phyloP scores from a whole-genome alignment of 441 rosid species.

The Rhodomyrtus psidioides region DNA sequence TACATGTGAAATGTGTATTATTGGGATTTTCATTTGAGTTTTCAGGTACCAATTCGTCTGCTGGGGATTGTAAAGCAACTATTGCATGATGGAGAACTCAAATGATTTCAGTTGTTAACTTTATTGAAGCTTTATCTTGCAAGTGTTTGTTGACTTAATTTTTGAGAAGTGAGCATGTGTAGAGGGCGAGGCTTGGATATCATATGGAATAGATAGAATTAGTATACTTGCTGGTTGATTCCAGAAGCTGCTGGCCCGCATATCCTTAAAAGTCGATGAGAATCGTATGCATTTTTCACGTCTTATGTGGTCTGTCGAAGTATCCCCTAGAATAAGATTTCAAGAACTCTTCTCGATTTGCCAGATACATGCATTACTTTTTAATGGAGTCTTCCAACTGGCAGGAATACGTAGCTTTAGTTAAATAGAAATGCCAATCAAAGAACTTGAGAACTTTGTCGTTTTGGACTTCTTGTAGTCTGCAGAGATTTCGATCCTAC shows the following conservation, averaged over 20 bases:
- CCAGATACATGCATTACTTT: not conserved
- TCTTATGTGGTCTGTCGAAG: not conserved
- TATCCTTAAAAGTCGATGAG: not conserved
- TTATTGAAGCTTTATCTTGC: not conserved
- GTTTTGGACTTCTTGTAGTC: not conserved
- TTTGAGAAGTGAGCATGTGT: not conserved
- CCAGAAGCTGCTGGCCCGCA: not conserved
- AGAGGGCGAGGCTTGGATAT: not conserved
- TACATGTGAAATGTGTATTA: not conserved
- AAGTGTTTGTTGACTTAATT: not conserved
- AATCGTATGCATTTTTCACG: not conserved
- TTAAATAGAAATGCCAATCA: not conserved
- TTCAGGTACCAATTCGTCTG: not conserved
- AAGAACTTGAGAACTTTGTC: not conserved
- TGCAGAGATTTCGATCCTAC: not conserved
- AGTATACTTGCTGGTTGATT: not conserved
- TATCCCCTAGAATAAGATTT: not conserved
- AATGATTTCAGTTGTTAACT: not conserved
- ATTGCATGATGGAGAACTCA: not conserved
- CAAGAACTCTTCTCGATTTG: not conserved
- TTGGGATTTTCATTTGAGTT: not conserved
- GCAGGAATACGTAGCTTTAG: not conserved
- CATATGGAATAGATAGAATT: not conserved
- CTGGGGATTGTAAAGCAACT: not conserved
- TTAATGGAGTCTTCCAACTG: not conserved